phyloP scores from a whole-genome alignment of 2,329 filamentous ascomycete genomes.

The Daldinia sp. region DNA sequence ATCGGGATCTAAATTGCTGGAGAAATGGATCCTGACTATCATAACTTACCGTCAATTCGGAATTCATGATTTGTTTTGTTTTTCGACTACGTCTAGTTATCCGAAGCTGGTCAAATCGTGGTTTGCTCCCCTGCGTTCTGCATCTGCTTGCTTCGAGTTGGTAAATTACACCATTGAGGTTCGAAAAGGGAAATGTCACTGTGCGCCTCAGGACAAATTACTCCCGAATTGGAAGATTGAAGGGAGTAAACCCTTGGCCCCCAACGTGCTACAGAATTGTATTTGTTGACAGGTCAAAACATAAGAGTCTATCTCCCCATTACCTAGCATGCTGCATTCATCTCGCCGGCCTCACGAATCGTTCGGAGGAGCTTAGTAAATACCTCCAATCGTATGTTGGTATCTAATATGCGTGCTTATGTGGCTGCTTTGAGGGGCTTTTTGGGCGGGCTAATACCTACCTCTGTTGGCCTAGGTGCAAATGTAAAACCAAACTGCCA shows the following conservation, averaged over 20 bases:
- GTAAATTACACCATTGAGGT: background rate
- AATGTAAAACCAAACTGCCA: slow-evolving; percentile 5
- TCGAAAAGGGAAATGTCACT: background rate
- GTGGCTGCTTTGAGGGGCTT: no score
- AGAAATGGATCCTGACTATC: background rate
- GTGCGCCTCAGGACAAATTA: background rate
- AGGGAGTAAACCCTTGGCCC: background rate
- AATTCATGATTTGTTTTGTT: slow-evolving; percentile 8
- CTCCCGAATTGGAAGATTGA: background rate
- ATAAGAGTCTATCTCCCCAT: background rate
- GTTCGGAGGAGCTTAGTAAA: background rate
- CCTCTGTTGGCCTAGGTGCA: slow-evolving; percentile 2
- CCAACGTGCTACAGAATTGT: background rate
- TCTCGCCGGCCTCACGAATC: background rate
- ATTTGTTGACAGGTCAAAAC: background rate
- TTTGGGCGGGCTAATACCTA: background rate
- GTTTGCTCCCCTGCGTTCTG: background rate
- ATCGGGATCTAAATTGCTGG: background rate
- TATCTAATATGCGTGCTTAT: no score
- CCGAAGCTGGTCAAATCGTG: background rate
- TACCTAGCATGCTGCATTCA: background rate
- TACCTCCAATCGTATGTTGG: background rate
- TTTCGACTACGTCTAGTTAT: slow-evolving; percentile 6
- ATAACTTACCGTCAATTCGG: background rate
- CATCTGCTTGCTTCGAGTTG: background rate